Evolutionary conservation across 2,329 filamentous ascomycete species (phyloP).

Genomic region (Neopestalotiopsis sp.): DNA sequence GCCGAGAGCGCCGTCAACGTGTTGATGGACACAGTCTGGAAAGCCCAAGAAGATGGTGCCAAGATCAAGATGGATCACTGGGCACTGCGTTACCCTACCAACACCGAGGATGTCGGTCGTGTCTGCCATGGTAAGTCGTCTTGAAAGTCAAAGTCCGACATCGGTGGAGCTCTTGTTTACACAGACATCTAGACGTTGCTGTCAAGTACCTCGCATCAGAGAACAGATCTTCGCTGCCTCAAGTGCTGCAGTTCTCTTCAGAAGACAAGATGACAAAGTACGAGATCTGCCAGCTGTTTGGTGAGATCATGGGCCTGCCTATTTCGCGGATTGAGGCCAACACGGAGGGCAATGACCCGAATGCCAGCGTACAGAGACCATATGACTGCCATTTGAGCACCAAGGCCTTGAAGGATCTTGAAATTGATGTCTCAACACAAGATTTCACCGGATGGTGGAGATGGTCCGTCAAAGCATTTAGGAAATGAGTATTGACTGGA

Average conservation of each 20-base stretch:
- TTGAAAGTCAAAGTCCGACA: too few species aligned
- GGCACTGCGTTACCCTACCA: conserved; percentile 84
- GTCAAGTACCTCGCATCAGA: conserved; percentile 66
- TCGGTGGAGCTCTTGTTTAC: neutral
- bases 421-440: conserved; percentile 74
- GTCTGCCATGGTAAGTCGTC: conserved; percentile 69
- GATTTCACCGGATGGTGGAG: conserved; percentile 86
- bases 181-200: conserved; percentile 64
- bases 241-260: conserved; percentile 82
- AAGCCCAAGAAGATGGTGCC: conserved; percentile 67
- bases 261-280: conserved; percentile 90
- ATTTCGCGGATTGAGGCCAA: conserved; percentile 72
- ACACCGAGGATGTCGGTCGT: conserved; percentile 84
- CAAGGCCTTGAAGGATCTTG: conserved; percentile 72
- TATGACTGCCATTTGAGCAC: conserved; percentile 91
- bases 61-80: conserved; percentile 85
- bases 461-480: conserved; percentile 64
- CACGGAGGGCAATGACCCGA: conserved; percentile 74
- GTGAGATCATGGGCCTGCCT: conserved; percentile 78
- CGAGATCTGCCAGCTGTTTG: conserved; percentile 81
- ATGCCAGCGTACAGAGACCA: conserved; percentile 75
- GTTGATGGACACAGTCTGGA: conserved; percentile 78
- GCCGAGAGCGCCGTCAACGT: conserved; percentile 84
- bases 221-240: conserved; percentile 63
- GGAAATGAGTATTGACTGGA: conserved; percentile 45